Evolutionary conservation across 441 rosid species (phyloP).

Genomic region (Adansonia madagascariensis): DNA sequence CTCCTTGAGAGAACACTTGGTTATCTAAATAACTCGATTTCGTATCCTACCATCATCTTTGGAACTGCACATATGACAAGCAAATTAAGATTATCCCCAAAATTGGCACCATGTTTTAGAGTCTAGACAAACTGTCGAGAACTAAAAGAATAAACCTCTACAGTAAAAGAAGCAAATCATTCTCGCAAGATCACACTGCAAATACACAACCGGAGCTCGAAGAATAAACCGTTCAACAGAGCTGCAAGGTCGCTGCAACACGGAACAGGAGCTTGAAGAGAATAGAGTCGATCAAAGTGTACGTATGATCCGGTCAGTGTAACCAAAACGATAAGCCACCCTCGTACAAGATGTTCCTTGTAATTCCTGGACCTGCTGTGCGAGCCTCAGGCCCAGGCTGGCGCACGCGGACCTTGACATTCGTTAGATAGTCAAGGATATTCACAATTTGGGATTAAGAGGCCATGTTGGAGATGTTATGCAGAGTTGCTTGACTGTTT

Average conservation of each 20-base stretch:
- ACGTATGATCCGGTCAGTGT: background rate
- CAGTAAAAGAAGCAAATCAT: constrained; percentile 34
- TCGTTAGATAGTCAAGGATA: constrained; percentile 48
- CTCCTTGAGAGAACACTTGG: constrained; percentile 50
- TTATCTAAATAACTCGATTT: constrained; percentile 44
- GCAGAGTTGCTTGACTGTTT: constrained; percentile 16
- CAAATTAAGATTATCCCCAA: constrained; percentile 49
- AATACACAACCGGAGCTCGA: too few relatives aligned
- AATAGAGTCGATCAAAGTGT: constrained; percentile 35
- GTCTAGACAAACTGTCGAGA: constrained; percentile 52
- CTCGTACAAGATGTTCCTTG: background rate
- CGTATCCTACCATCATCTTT: constrained; percentile 44
- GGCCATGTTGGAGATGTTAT: constrained; percentile 39
- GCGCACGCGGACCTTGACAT: constrained; percentile 26
- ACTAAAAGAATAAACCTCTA: constrained; percentile 47
- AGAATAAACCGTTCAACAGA: constrained; percentile 18
- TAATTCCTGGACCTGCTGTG: too few relatives aligned
- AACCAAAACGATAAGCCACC: constrained; percentile 8
- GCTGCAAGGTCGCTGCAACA: constrained; percentile 40
- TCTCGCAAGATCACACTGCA: constrained; percentile 7
- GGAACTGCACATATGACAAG: constrained; percentile 54
- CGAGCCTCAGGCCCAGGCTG: too few relatives aligned
- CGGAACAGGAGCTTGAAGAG: constrained; percentile 46
- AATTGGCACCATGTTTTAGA: constrained; percentile 40
- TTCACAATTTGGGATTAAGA: constrained; percentile 27